Percentiles rank a stretch among this genome's conserved stretches.
These are phyloP conservation scores for Sphaerostilbella broomeana DNA, from an alignment of 2,329 filamentous ascomycete species.

Conservation along the genomic window DNA sequence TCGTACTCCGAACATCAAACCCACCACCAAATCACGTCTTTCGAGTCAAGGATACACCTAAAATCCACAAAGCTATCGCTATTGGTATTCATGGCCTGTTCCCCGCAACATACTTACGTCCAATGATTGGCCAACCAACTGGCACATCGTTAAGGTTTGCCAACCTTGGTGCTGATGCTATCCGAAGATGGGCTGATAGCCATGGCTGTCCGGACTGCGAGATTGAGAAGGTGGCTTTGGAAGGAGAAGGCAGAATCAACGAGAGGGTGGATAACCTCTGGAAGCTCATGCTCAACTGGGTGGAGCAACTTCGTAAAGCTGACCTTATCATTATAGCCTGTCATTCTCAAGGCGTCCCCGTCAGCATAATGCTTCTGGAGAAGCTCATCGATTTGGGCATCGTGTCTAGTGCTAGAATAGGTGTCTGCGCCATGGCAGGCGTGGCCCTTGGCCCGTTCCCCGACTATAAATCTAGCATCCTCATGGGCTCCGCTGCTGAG, in stretches of 20 bases:
- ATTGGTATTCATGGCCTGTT: slow-evolving; percentile 96
- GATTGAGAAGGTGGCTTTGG: slow-evolving; percentile 88
- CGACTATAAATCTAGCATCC: slow-evolving; percentile 81
- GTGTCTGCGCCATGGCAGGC: slow-evolving; percentile 83
- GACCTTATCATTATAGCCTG: slow-evolving; percentile 90
- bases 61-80: slow-evolving; percentile 77
- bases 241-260: slow-evolving; percentile 87
- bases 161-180: slow-evolving; percentile 75
- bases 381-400: slow-evolving; percentile 89
- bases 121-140: slow-evolving; percentile 87
- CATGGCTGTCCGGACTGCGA: slow-evolving; percentile 69
- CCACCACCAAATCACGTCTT: slow-evolving; percentile 63
- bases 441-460: slow-evolving; percentile 90
- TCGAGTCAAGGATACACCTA: slow-evolving; percentile 59
- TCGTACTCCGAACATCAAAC: slow-evolving; percentile 51
- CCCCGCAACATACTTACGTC: slow-evolving; percentile 78
- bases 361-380: slow-evolving; percentile 84
- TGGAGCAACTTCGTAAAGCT: slow-evolving; percentile 78
- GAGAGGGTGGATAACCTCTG: slow-evolving; percentile 89
- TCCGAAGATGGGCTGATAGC: slow-evolving; percentile 72
- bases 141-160: slow-evolving; percentile 93
- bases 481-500: slow-evolving; percentile 87
- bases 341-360: slow-evolving; percentile 92
- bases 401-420: slow-evolving; percentile 68
- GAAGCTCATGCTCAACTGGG: slow-evolving; percentile 92